Percentiles rank a stretch among this genome's conserved stretches.
These are phyloP conservation scores for Salix dunnii DNA, from an alignment of 345 rosid genomes.

Conservation along the genomic window DNA sequence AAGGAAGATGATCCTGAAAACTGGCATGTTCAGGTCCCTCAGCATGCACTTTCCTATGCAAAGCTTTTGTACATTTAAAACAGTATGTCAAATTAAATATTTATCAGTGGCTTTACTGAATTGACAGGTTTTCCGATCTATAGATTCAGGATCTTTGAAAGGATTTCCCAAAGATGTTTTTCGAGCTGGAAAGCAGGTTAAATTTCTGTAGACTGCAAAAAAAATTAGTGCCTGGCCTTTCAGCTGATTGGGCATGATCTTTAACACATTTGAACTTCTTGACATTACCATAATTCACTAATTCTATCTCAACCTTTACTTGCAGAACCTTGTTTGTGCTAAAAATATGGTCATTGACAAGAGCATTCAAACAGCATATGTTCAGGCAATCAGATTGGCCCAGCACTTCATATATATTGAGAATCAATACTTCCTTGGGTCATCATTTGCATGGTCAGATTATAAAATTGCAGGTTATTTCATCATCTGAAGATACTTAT, in stretches of 20 bases:
- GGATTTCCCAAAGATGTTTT: slow-evolving; percentile 74
- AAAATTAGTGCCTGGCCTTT: background rate
- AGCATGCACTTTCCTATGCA: background rate
- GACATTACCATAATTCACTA: background rate
- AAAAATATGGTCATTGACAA: slow-evolving; percentile 76
- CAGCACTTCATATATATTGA: slow-evolving; percentile 81
- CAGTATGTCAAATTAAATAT: background rate
- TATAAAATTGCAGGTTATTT: slow-evolving; percentile 71
- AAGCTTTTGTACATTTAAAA: background rate
- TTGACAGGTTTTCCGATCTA: slow-evolving; percentile 68
- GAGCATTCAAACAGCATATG: slow-evolving; percentile 89
- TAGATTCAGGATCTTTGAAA: slow-evolving; percentile 84
- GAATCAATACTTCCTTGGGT: slow-evolving; percentile 88
- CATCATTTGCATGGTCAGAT: slow-evolving; percentile 76
- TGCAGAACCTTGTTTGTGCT: slow-evolving; percentile 85
- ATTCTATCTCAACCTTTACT: background rate
- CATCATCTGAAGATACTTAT: slow-evolving; percentile 6
- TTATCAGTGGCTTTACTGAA: background rate
- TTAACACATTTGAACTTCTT: background rate
- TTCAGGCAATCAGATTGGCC: slow-evolving; percentile 84
- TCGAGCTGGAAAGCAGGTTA: slow-evolving; percentile 58
- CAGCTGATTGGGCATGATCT: background rate
- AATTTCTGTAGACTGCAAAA: background rate
- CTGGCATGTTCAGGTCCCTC: slow-evolving; percentile 78
- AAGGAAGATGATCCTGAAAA: slow-evolving; percentile 53